Conservation (phyloP, 805 yeast genomes). For the Nakazawaea siamensis region DNA sequence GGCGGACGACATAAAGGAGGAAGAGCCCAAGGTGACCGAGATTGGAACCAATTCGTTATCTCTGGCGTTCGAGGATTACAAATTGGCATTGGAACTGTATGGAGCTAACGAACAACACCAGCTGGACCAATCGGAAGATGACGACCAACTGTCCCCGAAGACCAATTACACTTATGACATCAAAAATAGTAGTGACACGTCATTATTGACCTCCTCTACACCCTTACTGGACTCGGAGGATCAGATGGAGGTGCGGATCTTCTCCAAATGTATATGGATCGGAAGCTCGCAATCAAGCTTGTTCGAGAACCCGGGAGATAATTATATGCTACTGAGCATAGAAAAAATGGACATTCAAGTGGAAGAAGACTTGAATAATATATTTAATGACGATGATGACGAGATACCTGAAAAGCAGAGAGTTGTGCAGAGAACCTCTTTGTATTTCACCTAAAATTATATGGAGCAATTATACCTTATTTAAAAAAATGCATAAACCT, state of each 20-base stretch:
- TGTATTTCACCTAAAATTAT: conserved; percentile 7
- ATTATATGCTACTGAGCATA: not conserved
- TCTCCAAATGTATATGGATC: conserved; percentile 9
- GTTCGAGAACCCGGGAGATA: not conserved
- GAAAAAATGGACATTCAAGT: conserved; percentile 4
- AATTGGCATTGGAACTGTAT: conserved; percentile 5
- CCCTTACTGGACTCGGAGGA: no score
- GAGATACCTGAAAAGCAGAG: not conserved
- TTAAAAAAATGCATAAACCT: no score
- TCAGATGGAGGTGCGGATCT: conserved; percentile 1
- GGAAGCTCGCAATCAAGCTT: conserved; percentile 4
- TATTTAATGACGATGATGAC: conserved; percentile 7
- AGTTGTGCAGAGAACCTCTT: conserved; percentile 7
- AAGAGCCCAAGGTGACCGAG: no score
- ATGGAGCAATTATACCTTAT: not conserved
- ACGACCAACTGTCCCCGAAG: not conserved
- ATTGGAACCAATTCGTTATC: no score
- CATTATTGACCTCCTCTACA: no score
- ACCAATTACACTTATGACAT: no score
- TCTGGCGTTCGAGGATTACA: conserved; percentile 9
- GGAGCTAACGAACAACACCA: conserved; percentile 1
- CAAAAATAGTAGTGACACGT: no score
- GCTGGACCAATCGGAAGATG: no score
- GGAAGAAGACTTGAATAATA: conserved; percentile 5
- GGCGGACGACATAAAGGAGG: no score